Evolutionary conservation across 1,284 basidiomycete species (phyloP).

Genomic region (Ceratobasidium theobromae): DNA sequence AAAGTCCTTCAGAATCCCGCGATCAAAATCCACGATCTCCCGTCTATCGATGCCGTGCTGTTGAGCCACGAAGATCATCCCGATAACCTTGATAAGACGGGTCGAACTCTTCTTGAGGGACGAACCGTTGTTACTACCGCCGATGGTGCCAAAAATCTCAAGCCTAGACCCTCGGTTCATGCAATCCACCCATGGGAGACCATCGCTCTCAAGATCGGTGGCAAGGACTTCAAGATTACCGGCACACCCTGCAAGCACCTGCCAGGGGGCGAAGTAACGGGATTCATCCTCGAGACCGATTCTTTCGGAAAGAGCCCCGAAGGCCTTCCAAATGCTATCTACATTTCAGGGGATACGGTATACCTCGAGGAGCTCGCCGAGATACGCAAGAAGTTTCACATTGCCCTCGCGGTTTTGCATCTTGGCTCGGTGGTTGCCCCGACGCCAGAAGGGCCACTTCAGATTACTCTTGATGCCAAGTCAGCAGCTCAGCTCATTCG

Average conservation of each 20-base stretch:
- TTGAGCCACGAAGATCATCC: slow-evolving; percentile 34
- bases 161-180: slow-evolving; percentile 30
- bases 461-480: slow-evolving; percentile 13
- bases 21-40: slow-evolving; percentile 19
- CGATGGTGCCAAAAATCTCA: slow-evolving; percentile 31
- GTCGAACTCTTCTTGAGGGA: slow-evolving; percentile 28
- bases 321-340: slow-evolving; percentile 31
- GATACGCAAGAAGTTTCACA: slow-evolving; percentile 28
- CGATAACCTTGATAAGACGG: slow-evolving; percentile 31
- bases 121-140: slow-evolving; percentile 31
- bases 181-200: slow-evolving; percentile 30
- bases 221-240: slow-evolving; percentile 32
- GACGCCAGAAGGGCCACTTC: not conserved
- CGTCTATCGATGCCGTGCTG: slow-evolving; percentile 30
- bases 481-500: slow-evolving; percentile 2
- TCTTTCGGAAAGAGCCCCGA: slow-evolving; percentile 17
- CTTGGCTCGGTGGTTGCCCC: slow-evolving; percentile 1
- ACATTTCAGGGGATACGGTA: slow-evolving; percentile 32
- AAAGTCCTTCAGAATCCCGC: slow-evolving; percentile 4
- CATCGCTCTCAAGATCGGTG: slow-evolving; percentile 1
- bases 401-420: slow-evolving; percentile 21
- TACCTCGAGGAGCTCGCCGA: slow-evolving; percentile 23
- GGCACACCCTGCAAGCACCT: slow-evolving; percentile 31
- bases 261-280: slow-evolving; percentile 25
- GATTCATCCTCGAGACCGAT: slow-evolving; percentile 30